Percentiles rank a stretch among this genome's conserved stretches.
Conservation (phyloP, 352 stramenopile species). For the Phytophthora aleatoria region DNA sequence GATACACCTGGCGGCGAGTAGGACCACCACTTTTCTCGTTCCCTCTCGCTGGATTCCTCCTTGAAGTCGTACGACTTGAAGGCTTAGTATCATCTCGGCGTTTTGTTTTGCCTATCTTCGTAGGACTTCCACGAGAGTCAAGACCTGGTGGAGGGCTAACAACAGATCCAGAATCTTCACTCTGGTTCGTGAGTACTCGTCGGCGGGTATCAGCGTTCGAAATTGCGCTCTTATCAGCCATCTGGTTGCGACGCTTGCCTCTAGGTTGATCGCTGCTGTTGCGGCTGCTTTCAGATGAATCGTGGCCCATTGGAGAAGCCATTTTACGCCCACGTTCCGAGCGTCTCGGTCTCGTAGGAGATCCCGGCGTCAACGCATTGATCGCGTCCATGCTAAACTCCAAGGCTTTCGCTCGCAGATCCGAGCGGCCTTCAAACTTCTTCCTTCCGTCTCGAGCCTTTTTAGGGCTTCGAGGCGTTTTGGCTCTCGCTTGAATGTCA, state of each 20-base stretch:
- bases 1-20: conserved; percentile 59
- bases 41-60: conserved; percentile 29
- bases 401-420: conserved; percentile 27
- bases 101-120: conserved; percentile 20
- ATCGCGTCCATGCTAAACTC: conserved; percentile 30
- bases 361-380: conserved; percentile 19
- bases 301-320: background rate
- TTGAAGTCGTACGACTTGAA: conserved; percentile 28
- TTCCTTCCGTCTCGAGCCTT: conserved; percentile 25
- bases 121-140: conserved; percentile 21
- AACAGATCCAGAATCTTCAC: conserved; percentile 6
- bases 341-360: conserved; percentile 21
- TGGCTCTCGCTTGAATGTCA: conserved; percentile 37
- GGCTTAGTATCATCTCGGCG: conserved; percentile 29
- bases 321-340: conserved; percentile 20
- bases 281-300: conserved; percentile 20
- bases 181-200: conserved; percentile 14
- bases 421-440: conserved; percentile 24
- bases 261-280: conserved; percentile 17
- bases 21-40: conserved; percentile 23
- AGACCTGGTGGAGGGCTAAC: conserved; percentile 8
- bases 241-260: conserved; percentile 28
- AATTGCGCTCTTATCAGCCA: conserved; percentile 5
- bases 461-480: conserved; percentile 28
- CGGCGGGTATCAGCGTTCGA: conserved; percentile 12